A percentile compares a stretch with the other conserved stretches of the same genome.
Evolutionary conservation across 352 stramenopile species (phyloP).

Genomic region (Phytophthora tubulina): DNA sequence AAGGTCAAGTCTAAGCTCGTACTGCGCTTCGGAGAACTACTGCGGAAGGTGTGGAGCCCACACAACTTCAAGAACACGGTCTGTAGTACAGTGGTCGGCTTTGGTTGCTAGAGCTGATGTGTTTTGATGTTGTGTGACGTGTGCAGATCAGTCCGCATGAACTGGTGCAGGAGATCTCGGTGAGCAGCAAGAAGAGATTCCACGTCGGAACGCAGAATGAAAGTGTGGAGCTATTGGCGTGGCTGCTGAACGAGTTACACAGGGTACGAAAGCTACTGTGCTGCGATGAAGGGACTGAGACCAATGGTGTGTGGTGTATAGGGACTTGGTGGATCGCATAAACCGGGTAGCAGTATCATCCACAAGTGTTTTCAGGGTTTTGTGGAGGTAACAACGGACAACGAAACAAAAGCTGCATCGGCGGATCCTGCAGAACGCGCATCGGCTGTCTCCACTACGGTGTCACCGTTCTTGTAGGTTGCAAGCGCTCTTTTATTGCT

Average conservation of each 20-base stretch:
- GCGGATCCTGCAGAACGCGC: constrained; percentile 44
- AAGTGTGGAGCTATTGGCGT: constrained; percentile 96
- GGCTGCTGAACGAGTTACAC: constrained; percentile 97
- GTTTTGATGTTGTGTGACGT: constrained; percentile 14
- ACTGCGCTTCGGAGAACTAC: constrained; percentile 94
- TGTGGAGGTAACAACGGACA: constrained; percentile 93
- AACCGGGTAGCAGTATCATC: constrained; percentile 93
- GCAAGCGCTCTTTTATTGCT: background rate
- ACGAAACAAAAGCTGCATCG: constrained; percentile 56
- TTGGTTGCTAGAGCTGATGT: constrained; percentile 4
- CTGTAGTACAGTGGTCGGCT: constrained; percentile 28
- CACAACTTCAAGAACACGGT: constrained; percentile 99
- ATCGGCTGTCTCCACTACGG: constrained; percentile 45
- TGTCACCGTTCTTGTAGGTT: constrained; percentile 79
- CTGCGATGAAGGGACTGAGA: background rate
- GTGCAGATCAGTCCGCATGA: constrained; percentile 95
- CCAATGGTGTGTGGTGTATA: constrained; percentile 36
- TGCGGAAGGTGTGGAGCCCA: constrained; percentile 98
- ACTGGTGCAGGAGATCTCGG: constrained; percentile 95
- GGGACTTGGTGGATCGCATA: constrained; percentile 86
- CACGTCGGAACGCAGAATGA: constrained; percentile 95
- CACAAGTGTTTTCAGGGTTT: constrained; percentile 97
- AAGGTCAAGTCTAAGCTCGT: constrained; percentile 89
- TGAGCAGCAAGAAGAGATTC: constrained; percentile 97
- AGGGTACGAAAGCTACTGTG: constrained; percentile 44